Conservation (phyloP, 768 basidiomycete genomes). For the Dacryopinax spathularia region DNA sequence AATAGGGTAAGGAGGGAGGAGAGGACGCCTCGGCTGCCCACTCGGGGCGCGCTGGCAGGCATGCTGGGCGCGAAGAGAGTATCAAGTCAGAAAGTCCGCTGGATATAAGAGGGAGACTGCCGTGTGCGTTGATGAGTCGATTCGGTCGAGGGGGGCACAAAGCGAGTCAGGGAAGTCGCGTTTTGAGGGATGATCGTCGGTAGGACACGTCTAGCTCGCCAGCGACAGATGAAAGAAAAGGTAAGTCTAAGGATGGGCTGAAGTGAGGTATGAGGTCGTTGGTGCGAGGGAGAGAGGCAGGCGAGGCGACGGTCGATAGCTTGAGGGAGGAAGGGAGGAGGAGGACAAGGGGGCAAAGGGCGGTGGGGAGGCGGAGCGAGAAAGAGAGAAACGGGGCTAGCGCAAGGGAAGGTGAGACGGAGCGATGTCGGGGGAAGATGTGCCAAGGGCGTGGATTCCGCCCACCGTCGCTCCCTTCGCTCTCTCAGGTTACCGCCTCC, state of each 20-base stretch:
- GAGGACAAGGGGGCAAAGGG: neutral
- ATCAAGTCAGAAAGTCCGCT: neutral
- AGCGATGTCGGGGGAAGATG: neutral
- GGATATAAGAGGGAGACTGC: neutral
- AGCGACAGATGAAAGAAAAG: neutral
- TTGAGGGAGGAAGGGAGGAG: neutral
- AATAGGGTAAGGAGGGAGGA: neutral
- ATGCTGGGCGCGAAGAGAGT: neutral
- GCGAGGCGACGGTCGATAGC: neutral
- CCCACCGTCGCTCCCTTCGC: too few relatives aligned
- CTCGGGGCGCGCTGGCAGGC: neutral
- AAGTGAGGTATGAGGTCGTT: neutral
- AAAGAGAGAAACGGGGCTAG: constrained; percentile 1
- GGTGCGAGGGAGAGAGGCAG: neutral
- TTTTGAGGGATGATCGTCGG: neutral
- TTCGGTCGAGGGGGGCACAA: neutral
- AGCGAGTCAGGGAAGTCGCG: neutral
- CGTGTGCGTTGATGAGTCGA: neutral
- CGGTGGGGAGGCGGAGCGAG: neutral
- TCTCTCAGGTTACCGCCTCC: neutral
- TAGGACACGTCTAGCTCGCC: neutral
- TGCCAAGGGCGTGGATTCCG: neutral
- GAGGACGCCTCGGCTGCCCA: neutral
- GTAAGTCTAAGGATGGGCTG: neutral
- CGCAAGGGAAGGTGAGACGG: neutral